Percentiles rank a stretch among this genome's conserved stretches.
phyloP scores from a whole-genome alignment of 306 rosid species.

The Corylus americana region DNA sequence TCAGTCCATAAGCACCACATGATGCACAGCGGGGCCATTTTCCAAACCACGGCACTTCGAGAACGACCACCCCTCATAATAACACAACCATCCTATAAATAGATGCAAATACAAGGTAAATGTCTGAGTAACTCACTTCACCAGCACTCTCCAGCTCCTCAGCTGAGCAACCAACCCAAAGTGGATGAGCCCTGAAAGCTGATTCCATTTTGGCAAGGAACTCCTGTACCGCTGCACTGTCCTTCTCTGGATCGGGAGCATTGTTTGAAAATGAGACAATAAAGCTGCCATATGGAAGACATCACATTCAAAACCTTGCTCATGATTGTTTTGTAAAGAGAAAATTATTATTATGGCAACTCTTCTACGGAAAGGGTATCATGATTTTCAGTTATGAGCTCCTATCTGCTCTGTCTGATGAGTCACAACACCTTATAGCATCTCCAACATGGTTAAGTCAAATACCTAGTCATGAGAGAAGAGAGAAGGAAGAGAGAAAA shows the following conservation, averaged over 20 bases:
- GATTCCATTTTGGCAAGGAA: slow-evolving; percentile 84
- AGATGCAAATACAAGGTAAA: not conserved
- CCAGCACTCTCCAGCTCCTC: slow-evolving; percentile 98
- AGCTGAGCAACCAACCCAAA: slow-evolving; percentile 92
- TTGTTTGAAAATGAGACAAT: slow-evolving; percentile 85
- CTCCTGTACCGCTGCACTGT: slow-evolving; percentile 73
- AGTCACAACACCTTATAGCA: not conserved
- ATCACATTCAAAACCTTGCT: not conserved
- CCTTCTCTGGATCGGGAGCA: slow-evolving; percentile 88
- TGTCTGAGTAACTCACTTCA: slow-evolving; percentile 62
- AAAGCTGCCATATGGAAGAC: slow-evolving; percentile 57
- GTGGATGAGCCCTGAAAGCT: slow-evolving; percentile 94
- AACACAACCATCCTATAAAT: slow-evolving; percentile 8
- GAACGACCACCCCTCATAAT: too few species aligned
- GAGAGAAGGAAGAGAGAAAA: too few species aligned
- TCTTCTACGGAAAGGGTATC: not conserved
- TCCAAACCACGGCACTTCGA: too few species aligned
- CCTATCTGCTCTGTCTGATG: not conserved
- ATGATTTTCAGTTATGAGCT: not conserved
- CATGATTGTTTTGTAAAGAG: not conserved
- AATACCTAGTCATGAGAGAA: too few species aligned
- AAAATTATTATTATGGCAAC: not conserved
- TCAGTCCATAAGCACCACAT: too few species aligned
- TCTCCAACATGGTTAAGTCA: too few species aligned
- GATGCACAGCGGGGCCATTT: too few species aligned